These are phyloP conservation scores for Sphaerostilbella broomeana DNA, from an alignment of 2,329 filamentous ascomycete genomes.

Conservation along the genomic window DNA sequence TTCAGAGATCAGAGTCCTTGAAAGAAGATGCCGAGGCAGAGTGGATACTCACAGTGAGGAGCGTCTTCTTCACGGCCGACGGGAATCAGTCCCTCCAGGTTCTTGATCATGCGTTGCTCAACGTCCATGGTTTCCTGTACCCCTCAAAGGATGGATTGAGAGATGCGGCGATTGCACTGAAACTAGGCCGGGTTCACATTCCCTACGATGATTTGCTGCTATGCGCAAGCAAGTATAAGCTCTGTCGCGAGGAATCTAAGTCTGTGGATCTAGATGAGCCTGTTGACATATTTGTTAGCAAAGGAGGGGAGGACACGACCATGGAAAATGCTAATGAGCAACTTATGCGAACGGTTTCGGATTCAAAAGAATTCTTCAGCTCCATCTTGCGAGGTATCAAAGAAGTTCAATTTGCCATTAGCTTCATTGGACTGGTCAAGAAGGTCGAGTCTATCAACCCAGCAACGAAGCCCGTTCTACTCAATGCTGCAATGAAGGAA, in stretches of 20 bases:
- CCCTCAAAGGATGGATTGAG: conserved; percentile 78
- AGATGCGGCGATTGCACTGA: conserved; percentile 84
- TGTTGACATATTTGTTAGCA: conserved; percentile 62
- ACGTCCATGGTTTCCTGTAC: conserved; percentile 86
- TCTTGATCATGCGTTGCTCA: conserved; percentile 79
- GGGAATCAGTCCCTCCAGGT: conserved; percentile 81
- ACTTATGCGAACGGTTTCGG: conserved; percentile 76
- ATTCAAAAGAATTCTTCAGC: conserved; percentile 86
- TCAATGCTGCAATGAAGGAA: conserved; percentile 94
- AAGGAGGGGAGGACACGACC: conserved; percentile 55
- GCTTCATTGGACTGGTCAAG: conserved; percentile 82
- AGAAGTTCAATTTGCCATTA: conserved; percentile 91
- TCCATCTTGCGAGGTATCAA: conserved; percentile 89
- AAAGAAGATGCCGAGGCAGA: conserved; percentile 69
- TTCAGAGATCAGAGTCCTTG: conserved; percentile 57
- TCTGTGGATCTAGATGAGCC: conserved; percentile 34
- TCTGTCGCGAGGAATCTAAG: conserved; percentile 32
- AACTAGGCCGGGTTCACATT: conserved; percentile 82
- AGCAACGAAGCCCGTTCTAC: conserved; percentile 62
- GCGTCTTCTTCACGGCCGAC: conserved; percentile 81
- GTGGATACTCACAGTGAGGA: conserved; percentile 84
- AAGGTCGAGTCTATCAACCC: conserved; percentile 63
- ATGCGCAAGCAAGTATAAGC: conserved; percentile 52
- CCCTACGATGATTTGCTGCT: conserved; percentile 78
- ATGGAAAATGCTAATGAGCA: conserved; percentile 60